A percentile compares a stretch with the other conserved stretches of the same genome.
Conservation (phyloP, 805 yeast genomes). For the Cyberlindnera subsufficiens region DNA sequence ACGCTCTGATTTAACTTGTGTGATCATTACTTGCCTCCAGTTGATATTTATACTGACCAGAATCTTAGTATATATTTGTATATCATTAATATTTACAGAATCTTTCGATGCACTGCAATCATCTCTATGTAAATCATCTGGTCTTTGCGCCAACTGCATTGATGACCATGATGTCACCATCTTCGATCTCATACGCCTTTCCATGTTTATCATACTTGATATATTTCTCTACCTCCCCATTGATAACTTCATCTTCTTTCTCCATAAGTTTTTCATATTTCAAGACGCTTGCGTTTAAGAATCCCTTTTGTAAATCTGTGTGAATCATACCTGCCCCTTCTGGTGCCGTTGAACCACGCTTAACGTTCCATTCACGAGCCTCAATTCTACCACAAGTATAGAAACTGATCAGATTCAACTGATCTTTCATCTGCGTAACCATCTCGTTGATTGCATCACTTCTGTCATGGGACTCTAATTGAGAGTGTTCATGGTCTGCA, state of each 20-base stretch:
- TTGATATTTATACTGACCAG: neutral
- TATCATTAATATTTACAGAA: conserved; percentile 1
- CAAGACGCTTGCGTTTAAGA: conserved; percentile 70
- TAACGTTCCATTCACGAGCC: conserved; percentile 84
- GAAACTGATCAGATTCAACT: conserved; percentile 69
- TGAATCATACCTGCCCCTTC: conserved; percentile 91
- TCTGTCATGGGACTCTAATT: conserved; percentile 26
- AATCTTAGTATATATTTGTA: neutral
- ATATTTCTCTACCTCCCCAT: conserved; percentile 27
- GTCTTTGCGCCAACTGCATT: conserved; percentile 65
- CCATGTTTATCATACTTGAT: conserved; percentile 47
- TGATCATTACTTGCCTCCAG: neutral
- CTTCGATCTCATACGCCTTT: conserved; percentile 72
- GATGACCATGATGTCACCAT: conserved; percentile 75
- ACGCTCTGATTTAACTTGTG: conserved; percentile 20
- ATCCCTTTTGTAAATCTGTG: conserved; percentile 76
- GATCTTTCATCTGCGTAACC: conserved; percentile 58
- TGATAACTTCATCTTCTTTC: conserved; percentile 9
- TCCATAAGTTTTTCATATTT: conserved; percentile 53
- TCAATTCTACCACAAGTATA: conserved; percentile 86
- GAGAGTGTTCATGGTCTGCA: conserved; percentile 42
- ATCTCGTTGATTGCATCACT: conserved; percentile 58
- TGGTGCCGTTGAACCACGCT: conserved; percentile 72
- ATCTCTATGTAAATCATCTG: conserved; percentile 15
- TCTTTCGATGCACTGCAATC: neutral